phyloP scores from a whole-genome alignment of 208 protist genomes.

The Acanthamoeba castellanii region DNA sequence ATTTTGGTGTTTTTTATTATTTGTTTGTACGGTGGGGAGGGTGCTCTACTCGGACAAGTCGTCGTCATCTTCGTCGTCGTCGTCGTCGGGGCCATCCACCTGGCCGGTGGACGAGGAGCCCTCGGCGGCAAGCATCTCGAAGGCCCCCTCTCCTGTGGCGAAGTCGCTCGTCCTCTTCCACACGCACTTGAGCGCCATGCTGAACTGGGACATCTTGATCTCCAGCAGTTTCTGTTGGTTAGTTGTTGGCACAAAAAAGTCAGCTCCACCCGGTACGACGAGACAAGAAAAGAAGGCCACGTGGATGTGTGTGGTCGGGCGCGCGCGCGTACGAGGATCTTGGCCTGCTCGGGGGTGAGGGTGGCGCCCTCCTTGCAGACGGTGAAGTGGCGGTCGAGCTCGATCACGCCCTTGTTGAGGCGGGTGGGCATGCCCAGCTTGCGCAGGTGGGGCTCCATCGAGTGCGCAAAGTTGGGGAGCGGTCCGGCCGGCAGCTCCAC shows the following conservation, averaged over 20 bases:
- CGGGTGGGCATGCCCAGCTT: slow-evolving; percentile 82
- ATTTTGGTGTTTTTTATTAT: neutral
- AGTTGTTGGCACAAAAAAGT: neutral
- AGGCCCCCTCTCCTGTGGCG: neutral
- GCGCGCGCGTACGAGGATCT: slow-evolving; percentile 69
- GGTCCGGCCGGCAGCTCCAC: slow-evolving; percentile 79
- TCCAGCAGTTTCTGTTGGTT: slow-evolving; percentile 61
- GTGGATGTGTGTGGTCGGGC: too few relatives aligned
- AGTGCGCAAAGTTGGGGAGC: slow-evolving; percentile 79
- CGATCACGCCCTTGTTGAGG: slow-evolving; percentile 84
- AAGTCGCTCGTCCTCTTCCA: slow-evolving; percentile 32
- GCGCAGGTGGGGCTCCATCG: slow-evolving; percentile 85
- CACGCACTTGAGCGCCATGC: slow-evolving; percentile 37
- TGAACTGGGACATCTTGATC: slow-evolving; percentile 63
- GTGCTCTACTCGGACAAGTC: neutral
- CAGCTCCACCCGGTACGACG: neutral
- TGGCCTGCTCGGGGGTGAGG: slow-evolving; percentile 85
- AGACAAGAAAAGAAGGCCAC: neutral
- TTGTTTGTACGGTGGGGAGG: neutral
- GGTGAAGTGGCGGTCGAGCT: slow-evolving; percentile 75
- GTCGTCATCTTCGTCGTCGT: neutral
- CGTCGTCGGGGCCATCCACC: neutral
- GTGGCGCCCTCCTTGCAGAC: slow-evolving; percentile 79
- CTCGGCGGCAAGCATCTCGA: slow-evolving; percentile 18
- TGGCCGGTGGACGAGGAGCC: neutral